These are phyloP conservation scores for Annona squamosa DNA, from an alignment of 164 flowering plant species.

Conservation along the genomic window DNA sequence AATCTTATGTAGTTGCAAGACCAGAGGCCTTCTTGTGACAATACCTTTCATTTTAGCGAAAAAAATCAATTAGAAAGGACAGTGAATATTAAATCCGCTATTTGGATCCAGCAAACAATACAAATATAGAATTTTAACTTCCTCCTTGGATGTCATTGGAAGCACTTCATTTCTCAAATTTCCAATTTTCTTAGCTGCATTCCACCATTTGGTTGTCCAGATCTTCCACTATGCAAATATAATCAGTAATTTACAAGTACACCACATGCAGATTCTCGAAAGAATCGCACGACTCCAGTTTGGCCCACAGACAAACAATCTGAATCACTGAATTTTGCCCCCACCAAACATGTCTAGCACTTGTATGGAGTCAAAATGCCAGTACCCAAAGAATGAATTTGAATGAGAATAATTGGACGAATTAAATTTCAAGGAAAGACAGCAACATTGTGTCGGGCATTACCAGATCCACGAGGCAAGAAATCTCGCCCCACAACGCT, in stretches of 20 bases:
- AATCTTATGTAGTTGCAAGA: conserved; percentile 83
- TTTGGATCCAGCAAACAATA: background rate
- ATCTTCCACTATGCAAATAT: background rate
- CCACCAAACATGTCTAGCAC: background rate
- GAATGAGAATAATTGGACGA: background rate
- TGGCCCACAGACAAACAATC: background rate
- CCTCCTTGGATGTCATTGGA: background rate
- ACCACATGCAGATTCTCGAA: no score
- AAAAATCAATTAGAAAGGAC: no score
- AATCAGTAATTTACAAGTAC: background rate
- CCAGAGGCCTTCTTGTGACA: conserved; percentile 98
- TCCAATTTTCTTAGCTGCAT: background rate
- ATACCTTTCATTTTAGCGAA: conserved; percentile 43
- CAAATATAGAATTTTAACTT: background rate
- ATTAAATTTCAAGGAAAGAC: background rate
- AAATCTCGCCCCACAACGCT: conserved; percentile 97
- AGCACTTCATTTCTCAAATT: background rate
- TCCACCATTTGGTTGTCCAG: background rate
- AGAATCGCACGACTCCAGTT: background rate
- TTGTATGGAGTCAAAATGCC: background rate
- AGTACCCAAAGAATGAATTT: background rate
- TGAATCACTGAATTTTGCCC: background rate
- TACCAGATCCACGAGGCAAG: conserved; percentile 99
- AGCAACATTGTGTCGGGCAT: conserved; percentile 4
- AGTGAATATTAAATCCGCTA: background rate